Evolutionary conservation across 139 green algal genomes (phyloP).

Genomic region (Edaphochlamys debaryana): DNA sequence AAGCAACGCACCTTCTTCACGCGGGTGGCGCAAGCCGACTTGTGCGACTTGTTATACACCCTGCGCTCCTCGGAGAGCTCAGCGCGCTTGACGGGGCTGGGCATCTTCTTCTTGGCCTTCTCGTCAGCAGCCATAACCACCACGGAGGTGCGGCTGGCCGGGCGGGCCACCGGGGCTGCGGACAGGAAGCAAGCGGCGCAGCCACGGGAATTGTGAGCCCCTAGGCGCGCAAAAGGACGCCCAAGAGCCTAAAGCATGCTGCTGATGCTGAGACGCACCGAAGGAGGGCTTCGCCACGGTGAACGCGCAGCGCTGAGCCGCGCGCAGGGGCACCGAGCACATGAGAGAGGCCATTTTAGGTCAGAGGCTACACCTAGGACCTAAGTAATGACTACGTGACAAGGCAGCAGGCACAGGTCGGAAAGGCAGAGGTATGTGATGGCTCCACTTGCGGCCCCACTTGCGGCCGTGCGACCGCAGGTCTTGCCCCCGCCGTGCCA

Average conservation of each 20-base stretch:
- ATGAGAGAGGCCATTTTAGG: no score
- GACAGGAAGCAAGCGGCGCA: background rate
- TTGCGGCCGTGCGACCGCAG: no score
- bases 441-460: no score
- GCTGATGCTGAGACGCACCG: background rate
- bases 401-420: no score
- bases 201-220: background rate
- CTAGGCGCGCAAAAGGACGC: background rate
- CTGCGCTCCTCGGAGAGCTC: conserved; percentile 69
- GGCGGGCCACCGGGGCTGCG: conserved; percentile 29
- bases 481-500: no score
- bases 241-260: background rate
- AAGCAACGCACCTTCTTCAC: conserved; percentile 92
- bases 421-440: no score
- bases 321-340: no score
- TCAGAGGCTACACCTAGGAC: no score
- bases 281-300: conserved; percentile 2
- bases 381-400: no score
- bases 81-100: conserved; percentile 60
- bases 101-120: conserved; percentile 47
- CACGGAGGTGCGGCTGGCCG: conserved; percentile 1
- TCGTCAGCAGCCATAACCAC: conserved; percentile 26
- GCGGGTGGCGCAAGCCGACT: conserved; percentile 83
- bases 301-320: no score
- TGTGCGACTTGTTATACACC: conserved; percentile 84